Evolutionary conservation across 495 filamentous ascomycete genomes (phyloP).

Genomic region (Penicillium roqueforti): DNA sequence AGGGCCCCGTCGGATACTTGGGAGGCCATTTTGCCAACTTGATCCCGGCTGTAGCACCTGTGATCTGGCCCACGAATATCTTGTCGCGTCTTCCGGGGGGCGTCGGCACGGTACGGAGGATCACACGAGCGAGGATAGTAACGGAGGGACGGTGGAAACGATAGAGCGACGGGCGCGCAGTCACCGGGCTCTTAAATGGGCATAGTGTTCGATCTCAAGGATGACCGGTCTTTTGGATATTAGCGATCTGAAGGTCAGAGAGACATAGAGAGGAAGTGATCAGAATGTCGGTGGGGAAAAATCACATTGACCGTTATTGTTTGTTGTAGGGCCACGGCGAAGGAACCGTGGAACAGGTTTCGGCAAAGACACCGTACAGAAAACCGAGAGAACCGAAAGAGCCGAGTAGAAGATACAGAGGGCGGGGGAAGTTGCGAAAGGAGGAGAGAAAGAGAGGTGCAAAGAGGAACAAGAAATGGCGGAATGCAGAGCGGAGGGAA

Average conservation of each 20-base stretch:
- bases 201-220: slow-evolving; percentile 6
- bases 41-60: background rate
- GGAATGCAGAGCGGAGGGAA: slow-evolving; percentile 11
- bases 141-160: background rate
- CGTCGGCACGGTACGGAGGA: background rate
- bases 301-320: slow-evolving; percentile 7
- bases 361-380: slow-evolving; percentile 1
- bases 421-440: slow-evolving; percentile 4
- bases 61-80: background rate
- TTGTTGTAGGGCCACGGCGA: slow-evolving; percentile 18
- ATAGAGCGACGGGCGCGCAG: slow-evolving; percentile 1
- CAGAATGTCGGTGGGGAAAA: slow-evolving; percentile 5
- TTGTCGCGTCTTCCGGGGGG: background rate
- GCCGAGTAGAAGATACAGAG: slow-evolving; percentile 2
- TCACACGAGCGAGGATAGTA: background rate
- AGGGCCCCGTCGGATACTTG: slow-evolving; percentile 24
- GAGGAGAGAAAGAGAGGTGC: slow-evolving; percentile 5
- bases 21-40: slow-evolving; percentile 28
- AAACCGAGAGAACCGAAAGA: slow-evolving; percentile 5
- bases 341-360: slow-evolving; percentile 24
- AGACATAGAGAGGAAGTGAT: background rate
- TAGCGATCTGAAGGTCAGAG: background rate
- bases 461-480: slow-evolving; percentile 13
- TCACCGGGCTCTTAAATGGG: slow-evolving; percentile 6
- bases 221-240: background rate